These are phyloP conservation scores for Trichoderma virens DNA, from an alignment of 495 filamentous ascomycete species.

Conservation along the genomic window DNA sequence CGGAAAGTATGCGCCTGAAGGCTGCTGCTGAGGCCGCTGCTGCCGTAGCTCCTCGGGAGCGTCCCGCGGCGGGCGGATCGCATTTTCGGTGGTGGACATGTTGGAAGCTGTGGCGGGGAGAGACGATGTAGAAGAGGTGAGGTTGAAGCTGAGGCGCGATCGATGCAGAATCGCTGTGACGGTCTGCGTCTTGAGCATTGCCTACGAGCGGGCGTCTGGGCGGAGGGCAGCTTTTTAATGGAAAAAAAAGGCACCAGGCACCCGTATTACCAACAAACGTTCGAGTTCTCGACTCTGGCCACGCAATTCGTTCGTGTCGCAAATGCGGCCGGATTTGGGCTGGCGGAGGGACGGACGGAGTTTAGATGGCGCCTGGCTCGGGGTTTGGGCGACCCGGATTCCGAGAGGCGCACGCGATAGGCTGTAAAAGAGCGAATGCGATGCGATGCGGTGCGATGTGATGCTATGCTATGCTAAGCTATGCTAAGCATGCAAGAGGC, in stretches of 20 bases:
- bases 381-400: slow-evolving; percentile 3
- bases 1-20: slow-evolving; percentile 53
- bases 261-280: neutral
- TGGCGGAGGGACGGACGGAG: slow-evolving; percentile 4
- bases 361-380: neutral
- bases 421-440: neutral
- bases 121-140: slow-evolving; percentile 14
- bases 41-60: neutral
- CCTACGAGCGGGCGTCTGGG: slow-evolving; percentile 10
- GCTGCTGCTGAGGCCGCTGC: neutral
- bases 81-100: slow-evolving; percentile 14
- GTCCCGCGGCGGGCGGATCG: slow-evolving; percentile 8
- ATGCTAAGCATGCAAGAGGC: neutral
- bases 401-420: neutral
- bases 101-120: slow-evolving; percentile 13
- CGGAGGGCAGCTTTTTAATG: neutral
- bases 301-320: neutral
- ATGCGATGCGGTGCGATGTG: neutral
- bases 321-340: slow-evolving; percentile 2
- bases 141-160: slow-evolving; percentile 19
- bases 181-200: slow-evolving; percentile 26
- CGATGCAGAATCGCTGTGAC: slow-evolving; percentile 19
- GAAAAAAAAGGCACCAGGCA: neutral
- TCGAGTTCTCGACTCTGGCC: neutral
- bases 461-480: neutral